Evolutionary conservation across 2,329 filamentous ascomycete genomes (phyloP), one percentile per base, ranked within the genome.

Genomic region (Hymenoscyphus fructigenus): DNA sequence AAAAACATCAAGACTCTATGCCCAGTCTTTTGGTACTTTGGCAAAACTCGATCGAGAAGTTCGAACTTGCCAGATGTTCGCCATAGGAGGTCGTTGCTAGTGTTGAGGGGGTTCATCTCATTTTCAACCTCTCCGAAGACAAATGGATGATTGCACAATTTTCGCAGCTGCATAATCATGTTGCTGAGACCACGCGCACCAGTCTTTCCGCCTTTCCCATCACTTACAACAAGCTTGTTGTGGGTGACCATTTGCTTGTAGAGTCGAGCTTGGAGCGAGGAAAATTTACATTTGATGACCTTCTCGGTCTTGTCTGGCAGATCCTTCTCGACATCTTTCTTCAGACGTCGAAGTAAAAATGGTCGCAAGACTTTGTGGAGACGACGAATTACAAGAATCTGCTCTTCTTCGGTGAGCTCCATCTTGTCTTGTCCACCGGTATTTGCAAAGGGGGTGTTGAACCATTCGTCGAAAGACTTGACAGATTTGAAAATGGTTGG

Each of bases 1-100:
- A 99, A 99, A 85, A 99, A 99, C 91, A 99, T 98, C 77, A 99
- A 84, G 32, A 98, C 93, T 78, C 95, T 91, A 86, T 99, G 95
- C 17, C 92, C 92, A 1, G 92, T 93, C 2, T 85, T 88, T 72
- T 91, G 87, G 78, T 99, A 98, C 79, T 99, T 99, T 57, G 95
- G 95, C 68, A 99, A 78, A 67, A 99, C 84, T 60, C 95, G 86
- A 77, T 99, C 95, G 29, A 99, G 84, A 34, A 99, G 84, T 80
- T 99, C 95, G 73, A 99, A 99, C 79, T 99, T 99, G 75, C 95
- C 96, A 34, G 94, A 88, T 1, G 94, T 96, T 79, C 95, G 89
- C 95, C 95, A 99, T 38, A 99, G 82, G 32, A 96, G 80, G 76
- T 99, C 95, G 75, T 99, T 98, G 74, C 92, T 97, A 67, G 89